phyloP scores from a whole-genome alignment of 2,329 filamentous ascomycete species.

The Fonsecaea monophora region DNA sequence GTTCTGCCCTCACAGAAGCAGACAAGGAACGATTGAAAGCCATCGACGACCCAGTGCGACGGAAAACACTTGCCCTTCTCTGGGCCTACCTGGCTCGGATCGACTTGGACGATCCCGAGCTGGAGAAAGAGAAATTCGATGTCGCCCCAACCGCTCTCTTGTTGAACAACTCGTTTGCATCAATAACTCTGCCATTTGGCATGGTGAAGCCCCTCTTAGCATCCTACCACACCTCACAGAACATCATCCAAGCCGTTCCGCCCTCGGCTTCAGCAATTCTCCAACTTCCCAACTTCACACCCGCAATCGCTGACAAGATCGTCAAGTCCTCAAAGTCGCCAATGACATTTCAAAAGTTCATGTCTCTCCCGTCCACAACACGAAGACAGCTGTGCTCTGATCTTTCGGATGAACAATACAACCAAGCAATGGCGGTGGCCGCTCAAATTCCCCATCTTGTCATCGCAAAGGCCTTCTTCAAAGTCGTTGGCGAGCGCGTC shows the following conservation, averaged over 20 bases:
- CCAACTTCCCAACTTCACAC: slow-evolving; percentile 86
- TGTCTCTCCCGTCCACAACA: slow-evolving; percentile 78
- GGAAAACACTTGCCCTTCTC: slow-evolving; percentile 86
- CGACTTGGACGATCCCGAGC: slow-evolving; percentile 76
- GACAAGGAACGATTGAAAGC: slow-evolving; percentile 79
- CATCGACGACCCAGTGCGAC: slow-evolving; percentile 77
- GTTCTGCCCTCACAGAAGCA: slow-evolving; percentile 69
- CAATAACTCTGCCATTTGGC: slow-evolving; percentile 86
- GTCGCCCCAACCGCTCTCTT: slow-evolving; percentile 84
- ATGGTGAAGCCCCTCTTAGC: slow-evolving; percentile 81
- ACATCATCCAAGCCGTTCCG: slow-evolving; percentile 85
- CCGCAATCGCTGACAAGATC: slow-evolving; percentile 57
- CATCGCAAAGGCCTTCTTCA: slow-evolving; percentile 95
- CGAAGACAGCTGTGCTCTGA: slow-evolving; percentile 71
- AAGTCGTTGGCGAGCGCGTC: slow-evolving; percentile 91
- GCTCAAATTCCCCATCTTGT: slow-evolving; percentile 82
- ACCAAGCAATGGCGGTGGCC: slow-evolving; percentile 75
- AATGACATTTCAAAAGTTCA: slow-evolving; percentile 84
- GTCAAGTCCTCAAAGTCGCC: slow-evolving; percentile 69
- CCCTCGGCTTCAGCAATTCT: slow-evolving; percentile 85
- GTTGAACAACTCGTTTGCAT: slow-evolving; percentile 83
- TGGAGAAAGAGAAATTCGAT: slow-evolving; percentile 83
- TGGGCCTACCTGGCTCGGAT: slow-evolving; percentile 95
- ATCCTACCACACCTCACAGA: slow-evolving; percentile 82
- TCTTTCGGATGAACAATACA: slow-evolving; percentile 77